A percentile compares a stretch with the other conserved stretches of the same genome.
These are phyloP conservation scores for Sugiyamaella americana DNA, from an alignment of 805 yeast genomes.

Conservation along the genomic window DNA sequence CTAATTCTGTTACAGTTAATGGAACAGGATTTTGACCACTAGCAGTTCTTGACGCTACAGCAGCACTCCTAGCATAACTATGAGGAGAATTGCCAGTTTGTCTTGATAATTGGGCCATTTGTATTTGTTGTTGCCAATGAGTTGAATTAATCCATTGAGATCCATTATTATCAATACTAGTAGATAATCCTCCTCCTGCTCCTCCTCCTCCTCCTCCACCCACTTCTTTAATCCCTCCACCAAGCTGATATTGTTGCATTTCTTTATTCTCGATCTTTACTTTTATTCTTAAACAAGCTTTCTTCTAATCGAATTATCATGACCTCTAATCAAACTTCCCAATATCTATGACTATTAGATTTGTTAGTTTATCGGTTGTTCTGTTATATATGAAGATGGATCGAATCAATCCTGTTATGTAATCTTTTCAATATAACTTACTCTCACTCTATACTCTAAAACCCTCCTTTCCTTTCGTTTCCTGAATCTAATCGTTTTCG, in stretches of 20 bases:
- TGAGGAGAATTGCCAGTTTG: conserved; percentile 58
- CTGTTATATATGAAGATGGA: no score
- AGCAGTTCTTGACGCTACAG: conserved; percentile 49
- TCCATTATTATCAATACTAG: neutral
- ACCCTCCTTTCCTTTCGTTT: no score
- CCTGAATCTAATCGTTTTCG: no score
- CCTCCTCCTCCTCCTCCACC: neutral
- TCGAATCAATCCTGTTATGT: no score
- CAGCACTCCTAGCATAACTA: conserved; percentile 78
- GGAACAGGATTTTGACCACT: conserved; percentile 23
- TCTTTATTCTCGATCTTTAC: neutral
- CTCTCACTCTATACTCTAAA: no score
- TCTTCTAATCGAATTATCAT: neutral
- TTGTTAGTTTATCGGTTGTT: no score
- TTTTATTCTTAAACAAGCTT: neutral
- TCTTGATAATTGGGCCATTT: conserved; percentile 65
- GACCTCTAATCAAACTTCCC: no score
- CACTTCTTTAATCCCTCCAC: neutral
- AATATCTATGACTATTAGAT: no score
- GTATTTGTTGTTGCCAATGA: conserved; percentile 73
- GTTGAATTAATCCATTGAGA: conserved; percentile 5
- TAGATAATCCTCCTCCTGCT: neutral
- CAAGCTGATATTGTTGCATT: neutral
- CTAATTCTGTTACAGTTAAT: conserved; percentile 35
- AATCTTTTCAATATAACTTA: no score